phyloP scores from a whole-genome alignment of 2,329 filamentous ascomycete genomes.

The Colletotrichum lini region DNA sequence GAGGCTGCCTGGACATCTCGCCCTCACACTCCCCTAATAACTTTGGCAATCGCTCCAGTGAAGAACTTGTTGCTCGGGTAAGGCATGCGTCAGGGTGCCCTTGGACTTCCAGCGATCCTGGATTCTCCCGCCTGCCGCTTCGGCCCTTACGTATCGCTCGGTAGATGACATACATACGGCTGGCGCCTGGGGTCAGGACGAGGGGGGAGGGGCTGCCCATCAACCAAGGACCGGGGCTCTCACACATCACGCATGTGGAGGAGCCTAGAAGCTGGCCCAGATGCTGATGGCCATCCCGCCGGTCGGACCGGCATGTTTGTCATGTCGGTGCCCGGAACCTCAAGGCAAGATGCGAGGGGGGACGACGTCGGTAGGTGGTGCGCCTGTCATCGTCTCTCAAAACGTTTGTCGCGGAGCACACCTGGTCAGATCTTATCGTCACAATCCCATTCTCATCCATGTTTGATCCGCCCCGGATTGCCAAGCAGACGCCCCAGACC shows the following conservation, averaged over 20 bases:
- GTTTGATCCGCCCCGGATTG: background rate
- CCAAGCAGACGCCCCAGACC: background rate
- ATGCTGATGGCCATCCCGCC: constrained; percentile 46
- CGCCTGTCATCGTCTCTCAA: constrained; percentile 23
- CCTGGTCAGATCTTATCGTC: constrained; percentile 17
- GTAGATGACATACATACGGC: constrained; percentile 41
- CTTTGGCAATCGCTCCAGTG: background rate
- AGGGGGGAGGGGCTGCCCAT: constrained; percentile 17
- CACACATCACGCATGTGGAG: background rate
- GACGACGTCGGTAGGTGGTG: background rate
- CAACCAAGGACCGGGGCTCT: constrained; percentile 29
- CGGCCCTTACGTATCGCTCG: constrained; percentile 25
- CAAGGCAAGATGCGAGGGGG: constrained; percentile 46
- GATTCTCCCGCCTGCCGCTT: constrained; percentile 3
- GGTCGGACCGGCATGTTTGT: constrained; percentile 49
- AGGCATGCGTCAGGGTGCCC: background rate
- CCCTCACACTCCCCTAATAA: background rate
- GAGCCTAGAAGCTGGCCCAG: constrained; percentile 35
- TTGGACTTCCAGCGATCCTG: background rate
- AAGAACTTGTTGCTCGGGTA: background rate
- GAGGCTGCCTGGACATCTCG: constrained; percentile 7
- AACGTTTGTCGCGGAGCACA: constrained; percentile 19
- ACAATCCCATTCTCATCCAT: constrained; percentile 24
- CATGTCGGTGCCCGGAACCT: constrained; percentile 56
- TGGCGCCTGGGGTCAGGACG: constrained; percentile 12